Evolutionary conservation across 257 asterid species (phyloP).

Genomic region (Eucommia ulmoides): DNA sequence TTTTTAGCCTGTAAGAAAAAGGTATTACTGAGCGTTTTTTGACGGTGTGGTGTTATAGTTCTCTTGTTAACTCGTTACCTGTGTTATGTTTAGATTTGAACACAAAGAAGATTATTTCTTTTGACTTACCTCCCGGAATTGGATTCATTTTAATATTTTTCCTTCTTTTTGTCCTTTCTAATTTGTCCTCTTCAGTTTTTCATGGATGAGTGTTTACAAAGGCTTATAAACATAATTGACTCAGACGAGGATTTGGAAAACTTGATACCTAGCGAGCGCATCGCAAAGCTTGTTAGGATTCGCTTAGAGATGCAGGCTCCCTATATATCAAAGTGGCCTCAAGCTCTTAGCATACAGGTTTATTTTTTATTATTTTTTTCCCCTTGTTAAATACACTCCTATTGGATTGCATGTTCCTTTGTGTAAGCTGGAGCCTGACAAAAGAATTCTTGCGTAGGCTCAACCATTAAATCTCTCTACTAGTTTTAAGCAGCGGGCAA

Average conservation of each 20-base stretch:
- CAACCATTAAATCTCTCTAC: slow-evolving; percentile 64
- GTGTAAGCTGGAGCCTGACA: no score
- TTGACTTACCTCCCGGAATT: no score
- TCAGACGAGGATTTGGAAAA: slow-evolving; percentile 41
- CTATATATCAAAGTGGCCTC: slow-evolving; percentile 83
- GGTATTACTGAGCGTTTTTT: no score
- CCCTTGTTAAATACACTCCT: no score
- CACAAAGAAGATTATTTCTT: no score
- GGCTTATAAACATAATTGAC: slow-evolving; percentile 57
- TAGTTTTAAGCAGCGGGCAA: slow-evolving; percentile 87
- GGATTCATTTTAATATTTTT: no score
- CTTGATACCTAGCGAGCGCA: slow-evolving; percentile 65
- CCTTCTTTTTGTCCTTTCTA: no score
- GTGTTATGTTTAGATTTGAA: no score
- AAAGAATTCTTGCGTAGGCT: slow-evolving; percentile 54
- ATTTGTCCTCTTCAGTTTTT: slow-evolving; percentile 81
- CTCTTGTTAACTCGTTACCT: no score
- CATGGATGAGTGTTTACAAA: slow-evolving; percentile 95
- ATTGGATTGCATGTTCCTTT: no score
- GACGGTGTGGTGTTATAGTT: no score
- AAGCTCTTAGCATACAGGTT: slow-evolving; percentile 96
- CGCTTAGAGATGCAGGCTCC: slow-evolving; percentile 96
- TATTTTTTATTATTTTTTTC: slow-evolving; percentile 1
- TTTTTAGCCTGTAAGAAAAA: no score
- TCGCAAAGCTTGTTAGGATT: slow-evolving; percentile 55